phyloP scores from a whole-genome alignment of 192 early-diverging fungal genomes.

The Linnemannia schmuckeri region DNA sequence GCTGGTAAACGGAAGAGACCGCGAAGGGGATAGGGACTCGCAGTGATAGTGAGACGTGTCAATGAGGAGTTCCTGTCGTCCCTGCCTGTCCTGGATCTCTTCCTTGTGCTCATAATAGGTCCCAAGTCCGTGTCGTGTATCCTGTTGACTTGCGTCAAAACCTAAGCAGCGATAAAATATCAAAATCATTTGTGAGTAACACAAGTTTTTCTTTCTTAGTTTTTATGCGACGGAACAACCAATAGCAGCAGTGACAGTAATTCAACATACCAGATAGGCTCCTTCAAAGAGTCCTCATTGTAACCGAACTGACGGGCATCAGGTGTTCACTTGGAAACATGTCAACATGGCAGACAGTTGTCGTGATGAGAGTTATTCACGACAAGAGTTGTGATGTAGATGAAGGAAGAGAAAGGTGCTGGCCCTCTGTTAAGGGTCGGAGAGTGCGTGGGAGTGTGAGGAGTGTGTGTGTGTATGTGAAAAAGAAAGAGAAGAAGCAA shows the following conservation, averaged over 20 bases:
- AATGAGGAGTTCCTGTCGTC: neutral
- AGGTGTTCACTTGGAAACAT: neutral
- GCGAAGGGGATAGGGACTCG: neutral
- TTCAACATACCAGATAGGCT: neutral
- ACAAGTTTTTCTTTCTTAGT: neutral
- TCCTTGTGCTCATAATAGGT: neutral
- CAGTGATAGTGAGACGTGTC: neutral
- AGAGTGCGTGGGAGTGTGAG: neutral
- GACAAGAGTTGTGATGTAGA: neutral
- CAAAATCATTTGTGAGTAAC: neutral
- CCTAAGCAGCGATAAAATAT: neutral
- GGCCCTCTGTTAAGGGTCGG: neutral
- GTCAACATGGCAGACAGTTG: neutral
- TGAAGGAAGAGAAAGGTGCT: neutral
- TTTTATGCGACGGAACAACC: neutral
- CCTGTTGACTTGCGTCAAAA: neutral
- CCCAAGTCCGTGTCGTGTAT: no score
- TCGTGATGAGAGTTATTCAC: neutral
- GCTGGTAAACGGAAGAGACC: neutral
- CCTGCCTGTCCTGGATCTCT: neutral
- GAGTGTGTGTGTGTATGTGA: neutral
- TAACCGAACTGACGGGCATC: neutral
- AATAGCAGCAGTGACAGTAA: neutral
- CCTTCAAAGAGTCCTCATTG: neutral
- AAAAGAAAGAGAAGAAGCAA: neutral